Percentiles rank a stretch among this genome's conserved stretches.
Conservation (phyloP, 257 asterid species). For the Cinchona pubescens region DNA sequence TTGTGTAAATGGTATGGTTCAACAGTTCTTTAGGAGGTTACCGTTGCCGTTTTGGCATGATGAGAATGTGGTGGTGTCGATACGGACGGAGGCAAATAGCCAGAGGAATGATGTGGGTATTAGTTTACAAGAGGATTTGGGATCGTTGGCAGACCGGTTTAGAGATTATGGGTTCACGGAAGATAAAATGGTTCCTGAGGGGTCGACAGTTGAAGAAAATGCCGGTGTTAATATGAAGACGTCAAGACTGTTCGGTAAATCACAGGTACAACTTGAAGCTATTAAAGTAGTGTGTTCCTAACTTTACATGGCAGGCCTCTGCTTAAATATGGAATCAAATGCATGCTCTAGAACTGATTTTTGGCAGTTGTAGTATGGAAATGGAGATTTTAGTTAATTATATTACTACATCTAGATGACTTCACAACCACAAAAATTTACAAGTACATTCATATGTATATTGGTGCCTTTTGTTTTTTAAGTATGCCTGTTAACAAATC, state of each 20-base stretch:
- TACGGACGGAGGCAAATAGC: conserved; percentile 34
- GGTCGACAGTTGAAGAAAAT: conserved; percentile 51
- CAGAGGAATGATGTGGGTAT: conserved; percentile 49
- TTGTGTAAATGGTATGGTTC: conserved; percentile 68
- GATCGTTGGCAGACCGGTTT: conserved; percentile 66
- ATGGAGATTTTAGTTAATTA: not conserved
- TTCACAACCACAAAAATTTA: not conserved
- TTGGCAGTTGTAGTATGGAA: not conserved
- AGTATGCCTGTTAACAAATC: not conserved
- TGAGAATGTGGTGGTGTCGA: conserved; percentile 41
- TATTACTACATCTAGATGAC: not conserved
- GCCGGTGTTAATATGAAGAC: conserved; percentile 54
- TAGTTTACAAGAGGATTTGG: conserved; percentile 74
- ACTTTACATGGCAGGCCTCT: not conserved
- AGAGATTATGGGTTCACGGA: conserved; percentile 63
- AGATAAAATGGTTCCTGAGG: conserved; percentile 42
- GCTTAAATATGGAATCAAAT: not conserved
- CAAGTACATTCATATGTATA: not conserved
- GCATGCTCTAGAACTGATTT: not conserved
- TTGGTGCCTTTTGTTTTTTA: not conserved
- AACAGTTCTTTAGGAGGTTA: conserved; percentile 63
- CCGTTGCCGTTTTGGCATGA: conserved; percentile 77
- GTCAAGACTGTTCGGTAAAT: conserved; percentile 63
- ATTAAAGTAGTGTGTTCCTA: not conserved
- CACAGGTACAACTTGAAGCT: conserved; percentile 51